Evolutionary conservation across 805 yeast species (phyloP), one percentile per base, ranked within the genome.

Genomic region (Allodekkera sacchari): DNA sequence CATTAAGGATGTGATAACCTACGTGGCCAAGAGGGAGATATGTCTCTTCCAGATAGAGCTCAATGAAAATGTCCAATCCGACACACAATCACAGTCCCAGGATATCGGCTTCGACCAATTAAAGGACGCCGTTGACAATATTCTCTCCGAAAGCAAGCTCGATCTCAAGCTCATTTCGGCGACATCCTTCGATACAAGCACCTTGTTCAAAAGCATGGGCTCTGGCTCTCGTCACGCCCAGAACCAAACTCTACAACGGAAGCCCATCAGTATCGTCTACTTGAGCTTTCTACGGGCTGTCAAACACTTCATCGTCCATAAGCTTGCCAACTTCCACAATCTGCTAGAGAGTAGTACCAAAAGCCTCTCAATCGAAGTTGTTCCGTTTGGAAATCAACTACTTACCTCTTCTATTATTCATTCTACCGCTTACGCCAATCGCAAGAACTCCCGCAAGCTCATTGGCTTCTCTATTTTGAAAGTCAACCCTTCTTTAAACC

Each of bases 341-440:
- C 32, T 46, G 3, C 34, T 15, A 38, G 59, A 36, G 23, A 31
- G 43, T 9, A 20, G 36, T 17, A 38, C 35, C 22, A 43, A 42
- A 34, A 53, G 27, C 48, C 56, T 39, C 31, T 61, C 23, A 39
- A 63, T 20, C 18, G 59, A 36, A 43, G 41, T 71, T 3, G 37
- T 66, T 1, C 75, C 76, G 0, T 73, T 71, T 49, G 77, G 77
- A 2, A 69, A 67, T 55, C 72, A 42, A 53, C 60, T 42, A 32
- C 60, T 37, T 3, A 31, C 42, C 5, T 51, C 57, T 8, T 39
- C 51, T 28, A 51, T 26, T 44, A 52, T 23, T 44, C 45, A 33
- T 34, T 5, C 38, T 16, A 4, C 18, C 22, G 14, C 25, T 12
- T 24, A 29, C 11, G 29, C 32, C 22, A 31, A 32, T 31, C 30